phyloP scores from a whole-genome alignment of 164 flowering plant genomes.

The Piper betle region DNA sequence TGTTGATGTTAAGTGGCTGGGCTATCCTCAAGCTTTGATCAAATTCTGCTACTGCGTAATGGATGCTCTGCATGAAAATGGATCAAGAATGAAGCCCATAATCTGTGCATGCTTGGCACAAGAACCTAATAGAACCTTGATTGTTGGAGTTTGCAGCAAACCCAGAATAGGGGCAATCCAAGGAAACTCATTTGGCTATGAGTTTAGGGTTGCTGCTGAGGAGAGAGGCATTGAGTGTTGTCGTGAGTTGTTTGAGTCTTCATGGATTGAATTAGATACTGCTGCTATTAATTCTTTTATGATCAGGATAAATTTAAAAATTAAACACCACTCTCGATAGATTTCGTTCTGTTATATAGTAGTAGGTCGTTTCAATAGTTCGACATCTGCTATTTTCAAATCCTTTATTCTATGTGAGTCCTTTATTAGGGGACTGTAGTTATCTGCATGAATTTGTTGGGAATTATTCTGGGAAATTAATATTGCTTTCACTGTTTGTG shows the following conservation, averaged over 20 bases:
- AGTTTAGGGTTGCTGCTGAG: slow-evolving; percentile 78
- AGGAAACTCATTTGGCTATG: slow-evolving; percentile 87
- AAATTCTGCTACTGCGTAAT: slow-evolving; percentile 81
- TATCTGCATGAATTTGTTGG: too few species aligned
- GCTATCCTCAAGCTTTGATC: slow-evolving; percentile 86
- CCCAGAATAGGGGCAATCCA: slow-evolving; percentile 78
- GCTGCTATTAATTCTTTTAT: slow-evolving; percentile 69
- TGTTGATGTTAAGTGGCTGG: slow-evolving; percentile 60
- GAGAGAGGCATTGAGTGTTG: slow-evolving; percentile 70
- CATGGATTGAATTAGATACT: slow-evolving; percentile 75
- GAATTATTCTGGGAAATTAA: too few species aligned
- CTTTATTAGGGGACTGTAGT: too few species aligned
- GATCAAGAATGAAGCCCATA: slow-evolving; percentile 87
- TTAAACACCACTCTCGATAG: slow-evolving; percentile 17
- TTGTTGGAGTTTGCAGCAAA: slow-evolving; percentile 83
- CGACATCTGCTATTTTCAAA: too few species aligned
- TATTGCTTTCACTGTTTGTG: too few species aligned
- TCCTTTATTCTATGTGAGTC: too few species aligned
- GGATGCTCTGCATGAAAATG: slow-evolving; percentile 89
- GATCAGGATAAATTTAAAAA: slow-evolving; percentile 72
- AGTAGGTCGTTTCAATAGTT: too few species aligned
- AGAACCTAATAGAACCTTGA: slow-evolving; percentile 50
- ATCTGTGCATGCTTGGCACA: slow-evolving; percentile 71
- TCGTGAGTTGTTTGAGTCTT: slow-evolving; percentile 86
- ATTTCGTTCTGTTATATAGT: too few species aligned